These are phyloP conservation scores for Graphium sp. DNA, from an alignment of 2,329 filamentous ascomycete genomes.

Conservation along the genomic window DNA sequence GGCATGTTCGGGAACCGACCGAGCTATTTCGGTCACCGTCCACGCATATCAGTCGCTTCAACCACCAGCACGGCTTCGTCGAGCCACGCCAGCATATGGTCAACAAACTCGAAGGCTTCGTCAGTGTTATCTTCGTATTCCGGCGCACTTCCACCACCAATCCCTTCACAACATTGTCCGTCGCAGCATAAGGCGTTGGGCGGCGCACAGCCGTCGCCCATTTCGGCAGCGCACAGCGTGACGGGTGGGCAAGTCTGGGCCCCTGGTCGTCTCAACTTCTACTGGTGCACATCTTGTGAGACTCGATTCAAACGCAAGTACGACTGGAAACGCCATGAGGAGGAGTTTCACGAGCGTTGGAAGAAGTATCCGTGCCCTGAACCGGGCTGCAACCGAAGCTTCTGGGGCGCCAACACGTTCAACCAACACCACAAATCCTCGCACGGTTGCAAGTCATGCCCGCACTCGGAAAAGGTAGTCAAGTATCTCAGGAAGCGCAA, in stretches of 20 bases:
- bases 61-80: slow-evolving; percentile 32
- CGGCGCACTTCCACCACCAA: slow-evolving; percentile 8
- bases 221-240: background rate
- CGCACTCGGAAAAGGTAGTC: slow-evolving; percentile 47
- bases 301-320: slow-evolving; percentile 52
- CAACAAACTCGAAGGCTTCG: slow-evolving; percentile 15
- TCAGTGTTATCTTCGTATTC: slow-evolving; percentile 10
- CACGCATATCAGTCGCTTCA: slow-evolving; percentile 28
- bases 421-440: slow-evolving; percentile 51
- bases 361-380: slow-evolving; percentile 52
- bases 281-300: slow-evolving; percentile 42
- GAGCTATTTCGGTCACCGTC: slow-evolving; percentile 11
- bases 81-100: slow-evolving; percentile 28
- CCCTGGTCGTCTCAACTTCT: slow-evolving; percentile 22
- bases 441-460: slow-evolving; percentile 47
- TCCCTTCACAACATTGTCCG: slow-evolving; percentile 5
- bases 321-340: slow-evolving; percentile 54
- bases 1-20: too few relatives aligned
- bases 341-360: slow-evolving; percentile 52
- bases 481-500: slow-evolving; percentile 45
- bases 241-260: slow-evolving; percentile 7
- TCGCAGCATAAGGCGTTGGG: slow-evolving; percentile 4
- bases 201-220: slow-evolving; percentile 7
- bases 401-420: slow-evolving; percentile 52
- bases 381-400: slow-evolving; percentile 45